A percentile compares a stretch with the other conserved stretches of the same genome.
Conservation (phyloP, 495 filamentous ascomycete genomes). For the Clohesyomyces aquaticus region DNA sequence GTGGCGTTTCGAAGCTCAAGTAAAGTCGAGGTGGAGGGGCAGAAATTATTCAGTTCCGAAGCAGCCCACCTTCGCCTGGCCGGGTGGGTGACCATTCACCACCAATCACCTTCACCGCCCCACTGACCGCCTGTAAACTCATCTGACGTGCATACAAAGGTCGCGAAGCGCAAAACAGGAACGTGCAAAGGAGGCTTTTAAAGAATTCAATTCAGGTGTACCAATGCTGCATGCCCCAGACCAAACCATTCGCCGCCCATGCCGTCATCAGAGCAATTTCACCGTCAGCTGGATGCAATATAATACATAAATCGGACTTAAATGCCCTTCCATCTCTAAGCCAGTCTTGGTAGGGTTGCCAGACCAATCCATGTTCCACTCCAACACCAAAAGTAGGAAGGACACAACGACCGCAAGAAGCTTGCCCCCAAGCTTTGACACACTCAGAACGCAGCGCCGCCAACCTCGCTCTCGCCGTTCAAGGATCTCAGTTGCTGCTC, state of each 20-base stretch:
- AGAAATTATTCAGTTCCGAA: neutral
- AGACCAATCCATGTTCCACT: too few species aligned
- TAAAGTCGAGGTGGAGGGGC: neutral
- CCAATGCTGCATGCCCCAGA: neutral
- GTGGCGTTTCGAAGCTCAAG: neutral
- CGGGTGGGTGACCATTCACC: conserved; percentile 14
- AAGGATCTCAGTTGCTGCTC: conserved; percentile 63
- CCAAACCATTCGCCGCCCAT: conserved; percentile 11
- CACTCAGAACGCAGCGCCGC: conserved; percentile 41
- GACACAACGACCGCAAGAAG: too few species aligned
- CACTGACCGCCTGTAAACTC: neutral
- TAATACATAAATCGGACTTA: too few species aligned
- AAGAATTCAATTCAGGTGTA: conserved; percentile 7
- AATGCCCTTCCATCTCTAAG: too few species aligned
- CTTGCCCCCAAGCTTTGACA: too few species aligned
- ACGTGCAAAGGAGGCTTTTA: too few species aligned
- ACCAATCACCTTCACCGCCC: neutral
- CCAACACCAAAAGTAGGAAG: too few species aligned
- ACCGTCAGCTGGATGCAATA: conserved; percentile 15
- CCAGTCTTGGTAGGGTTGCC: too few species aligned
- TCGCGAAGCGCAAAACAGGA: too few species aligned
- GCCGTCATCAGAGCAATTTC: conserved; percentile 21
- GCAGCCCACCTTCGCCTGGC: neutral
- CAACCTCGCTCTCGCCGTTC: conserved; percentile 57
- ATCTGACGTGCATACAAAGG: too few species aligned